phyloP scores from a whole-genome alignment of 371 early-diverging fungal genomes.

The Sporodiniella umbellata region DNA sequence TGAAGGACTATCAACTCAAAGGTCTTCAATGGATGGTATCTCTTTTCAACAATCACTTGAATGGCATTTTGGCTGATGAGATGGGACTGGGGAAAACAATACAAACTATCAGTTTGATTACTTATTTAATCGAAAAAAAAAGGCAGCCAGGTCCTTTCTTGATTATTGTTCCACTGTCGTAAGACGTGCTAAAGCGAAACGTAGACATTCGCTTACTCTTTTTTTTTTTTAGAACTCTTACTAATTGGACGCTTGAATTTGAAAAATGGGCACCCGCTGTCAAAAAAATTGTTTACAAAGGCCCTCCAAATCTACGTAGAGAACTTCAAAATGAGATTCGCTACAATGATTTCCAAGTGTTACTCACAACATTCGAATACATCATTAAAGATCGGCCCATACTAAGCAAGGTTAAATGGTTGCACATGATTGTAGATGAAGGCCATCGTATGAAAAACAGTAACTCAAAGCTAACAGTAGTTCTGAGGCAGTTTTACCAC shows the following conservation, averaged over 20 bases:
- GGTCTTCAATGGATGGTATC: conserved; percentile 99
- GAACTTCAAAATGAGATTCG: conserved; percentile 73
- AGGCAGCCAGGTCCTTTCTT: conserved; percentile 90
- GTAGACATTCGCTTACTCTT: not conserved
- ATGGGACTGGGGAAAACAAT: conserved; percentile 98
- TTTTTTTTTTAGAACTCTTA: conserved; percentile 63
- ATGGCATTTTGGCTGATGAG: conserved; percentile 98
- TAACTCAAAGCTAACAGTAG: conserved; percentile 81
- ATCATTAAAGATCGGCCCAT: conserved; percentile 90
- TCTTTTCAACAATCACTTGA: conserved; percentile 92
- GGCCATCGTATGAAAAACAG: conserved; percentile 99
- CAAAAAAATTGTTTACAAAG: conserved; percentile 88
- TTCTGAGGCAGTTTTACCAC: conserved; percentile 81
- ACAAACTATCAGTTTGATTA: conserved; percentile 96
- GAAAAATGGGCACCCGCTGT: conserved; percentile 98
- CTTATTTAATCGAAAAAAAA: conserved; percentile 91
- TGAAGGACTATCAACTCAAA: conserved; percentile 98
- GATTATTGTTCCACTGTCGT: conserved; percentile 90
- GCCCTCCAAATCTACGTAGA: conserved; percentile 74
- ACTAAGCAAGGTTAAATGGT: conserved; percentile 88
- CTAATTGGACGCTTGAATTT: conserved; percentile 98
- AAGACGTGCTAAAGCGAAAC: conserved; percentile 26
- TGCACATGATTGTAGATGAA: conserved; percentile 97
- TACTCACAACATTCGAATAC: conserved; percentile 98
- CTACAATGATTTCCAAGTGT: conserved; percentile 86